A percentile compares a stretch with the other conserved stretches of the same genome.
These are phyloP conservation scores for Nitzschia palea DNA, from an alignment of 108 stramenopile species.

Conservation along the genomic window DNA sequence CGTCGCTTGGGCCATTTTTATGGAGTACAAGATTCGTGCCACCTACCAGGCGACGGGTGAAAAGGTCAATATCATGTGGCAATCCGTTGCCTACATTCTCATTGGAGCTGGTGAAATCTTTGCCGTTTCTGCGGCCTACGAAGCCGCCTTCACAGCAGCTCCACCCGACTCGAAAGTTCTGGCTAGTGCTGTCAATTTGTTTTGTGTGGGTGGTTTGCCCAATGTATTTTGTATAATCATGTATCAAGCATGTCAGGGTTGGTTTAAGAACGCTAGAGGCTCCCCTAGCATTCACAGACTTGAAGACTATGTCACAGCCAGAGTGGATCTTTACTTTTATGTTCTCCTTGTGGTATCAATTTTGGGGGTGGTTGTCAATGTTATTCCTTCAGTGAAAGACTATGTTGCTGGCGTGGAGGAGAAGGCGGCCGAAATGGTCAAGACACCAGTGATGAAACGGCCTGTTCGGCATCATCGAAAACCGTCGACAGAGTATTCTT, in stretches of 20 bases:
- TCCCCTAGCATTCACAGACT: slow-evolving; percentile 52
- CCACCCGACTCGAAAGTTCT: slow-evolving; percentile 72
- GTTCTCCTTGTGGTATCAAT: slow-evolving; percentile 61
- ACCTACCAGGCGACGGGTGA: slow-evolving; percentile 55
- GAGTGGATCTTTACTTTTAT: slow-evolving; percentile 75
- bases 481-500: slow-evolving; percentile 21
- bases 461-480: slow-evolving; percentile 26
- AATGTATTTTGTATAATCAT: slow-evolving; percentile 74
- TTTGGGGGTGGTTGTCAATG: slow-evolving; percentile 70
- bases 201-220: slow-evolving; percentile 80
- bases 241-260: slow-evolving; percentile 58
- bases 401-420: slow-evolving; percentile 66
- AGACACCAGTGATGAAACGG: slow-evolving; percentile 49
- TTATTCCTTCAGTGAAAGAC: slow-evolving; percentile 56
- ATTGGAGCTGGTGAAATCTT: slow-evolving; percentile 88
- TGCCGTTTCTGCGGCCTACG: slow-evolving; percentile 84
- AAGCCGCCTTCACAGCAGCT: slow-evolving; percentile 78
- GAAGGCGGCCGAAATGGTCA: slow-evolving; percentile 56
- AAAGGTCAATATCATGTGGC: slow-evolving; percentile 75
- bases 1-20: slow-evolving; percentile 66
- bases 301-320: slow-evolving; percentile 65
- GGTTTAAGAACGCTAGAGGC: slow-evolving; percentile 62
- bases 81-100: slow-evolving; percentile 67
- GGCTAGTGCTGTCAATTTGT: slow-evolving; percentile 79
- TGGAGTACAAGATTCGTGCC: slow-evolving; percentile 72